These are phyloP conservation scores for Periconia digitata DNA, from an alignment of 2,329 filamentous ascomycete genomes.

Conservation along the genomic window DNA sequence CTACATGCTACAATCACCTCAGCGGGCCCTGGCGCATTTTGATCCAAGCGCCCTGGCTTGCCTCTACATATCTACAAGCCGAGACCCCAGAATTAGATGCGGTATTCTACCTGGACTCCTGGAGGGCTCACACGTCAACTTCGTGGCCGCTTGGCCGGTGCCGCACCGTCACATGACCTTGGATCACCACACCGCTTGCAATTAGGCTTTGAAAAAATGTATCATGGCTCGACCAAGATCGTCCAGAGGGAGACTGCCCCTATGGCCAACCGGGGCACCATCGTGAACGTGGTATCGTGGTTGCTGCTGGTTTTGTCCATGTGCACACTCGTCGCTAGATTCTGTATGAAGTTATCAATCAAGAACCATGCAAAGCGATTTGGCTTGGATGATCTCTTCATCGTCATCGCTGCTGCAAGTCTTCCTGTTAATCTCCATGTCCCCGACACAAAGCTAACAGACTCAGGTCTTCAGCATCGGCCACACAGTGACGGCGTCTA, in stretches of 20 bases:
- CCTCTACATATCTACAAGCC: constrained; percentile 18
- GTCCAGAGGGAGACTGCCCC: constrained; percentile 12
- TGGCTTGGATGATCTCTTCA: constrained; percentile 26
- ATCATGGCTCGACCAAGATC: constrained; percentile 9
- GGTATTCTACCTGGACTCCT: constrained; percentile 4
- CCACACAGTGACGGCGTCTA: constrained; percentile 28
- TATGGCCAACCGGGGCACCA: constrained; percentile 15
- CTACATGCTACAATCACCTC: constrained; percentile 16
- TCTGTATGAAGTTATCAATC: constrained; percentile 27
- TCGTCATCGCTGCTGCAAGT: constrained; percentile 29
- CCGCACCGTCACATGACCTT: constrained; percentile 21
- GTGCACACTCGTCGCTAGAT: constrained; percentile 23
- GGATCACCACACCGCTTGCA: constrained; percentile 1
- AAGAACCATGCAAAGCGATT: constrained; percentile 17
- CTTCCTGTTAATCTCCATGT: neutral
- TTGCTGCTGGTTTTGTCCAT: constrained; percentile 23
- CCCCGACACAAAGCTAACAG: constrained; percentile 1
- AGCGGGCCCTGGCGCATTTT: constrained; percentile 15
- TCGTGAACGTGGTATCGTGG: constrained; percentile 31
- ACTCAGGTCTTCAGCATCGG: constrained; percentile 31
- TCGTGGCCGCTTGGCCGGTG: constrained; percentile 24
- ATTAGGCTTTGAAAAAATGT: constrained; percentile 10
- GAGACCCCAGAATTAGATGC: constrained; percentile 8
- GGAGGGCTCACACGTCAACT: constrained; percentile 16
- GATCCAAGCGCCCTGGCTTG: constrained; percentile 10